These are phyloP conservation scores for Protomyces inouyei DNA, from an alignment of 1,139 yeast genomes.

Conservation along the genomic window DNA sequence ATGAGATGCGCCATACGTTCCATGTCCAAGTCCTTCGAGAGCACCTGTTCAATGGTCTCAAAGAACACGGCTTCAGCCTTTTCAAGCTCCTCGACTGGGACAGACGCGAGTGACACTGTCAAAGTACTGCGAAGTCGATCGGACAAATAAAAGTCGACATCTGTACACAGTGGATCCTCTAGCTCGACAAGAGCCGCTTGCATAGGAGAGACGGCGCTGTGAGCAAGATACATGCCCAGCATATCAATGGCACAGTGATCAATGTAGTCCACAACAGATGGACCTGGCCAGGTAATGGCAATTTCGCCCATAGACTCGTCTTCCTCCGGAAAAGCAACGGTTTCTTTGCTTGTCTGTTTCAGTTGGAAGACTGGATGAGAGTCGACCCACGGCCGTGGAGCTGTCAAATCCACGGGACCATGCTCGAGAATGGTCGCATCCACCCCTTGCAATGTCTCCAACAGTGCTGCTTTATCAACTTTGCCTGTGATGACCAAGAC, in stretches of 20 bases:
- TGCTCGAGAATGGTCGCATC: constrained; percentile 41
- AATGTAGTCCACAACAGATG: constrained; percentile 49
- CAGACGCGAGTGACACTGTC: constrained; percentile 37
- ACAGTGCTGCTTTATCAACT: constrained; percentile 66
- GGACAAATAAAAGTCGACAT: constrained; percentile 46
- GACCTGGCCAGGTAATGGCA: constrained; percentile 78
- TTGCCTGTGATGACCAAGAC: constrained; percentile 80
- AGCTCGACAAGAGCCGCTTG: constrained; percentile 70
- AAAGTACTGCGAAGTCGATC: constrained; percentile 21
- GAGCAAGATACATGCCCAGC: constrained; percentile 55
- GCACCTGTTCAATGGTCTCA: constrained; percentile 51
- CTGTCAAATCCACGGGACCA: constrained; percentile 38
- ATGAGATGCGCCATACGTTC: constrained; percentile 61
- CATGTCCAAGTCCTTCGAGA: constrained; percentile 55
- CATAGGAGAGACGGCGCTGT: constrained; percentile 64
- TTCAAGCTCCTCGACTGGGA: constrained; percentile 61
- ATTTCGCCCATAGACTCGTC: constrained; percentile 84
- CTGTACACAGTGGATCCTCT: constrained; percentile 73
- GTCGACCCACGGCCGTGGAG: constrained; percentile 73
- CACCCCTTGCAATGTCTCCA: constrained; percentile 65
- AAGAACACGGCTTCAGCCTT: constrained; percentile 53
- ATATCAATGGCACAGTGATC: constrained; percentile 31
- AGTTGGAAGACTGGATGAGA: constrained; percentile 49
- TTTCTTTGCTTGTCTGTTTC: constrained; percentile 42
- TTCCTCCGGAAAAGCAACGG: constrained; percentile 76